These are phyloP conservation scores for Heritiera fomes DNA, from an alignment of 345 rosid species.

Conservation along the genomic window DNA sequence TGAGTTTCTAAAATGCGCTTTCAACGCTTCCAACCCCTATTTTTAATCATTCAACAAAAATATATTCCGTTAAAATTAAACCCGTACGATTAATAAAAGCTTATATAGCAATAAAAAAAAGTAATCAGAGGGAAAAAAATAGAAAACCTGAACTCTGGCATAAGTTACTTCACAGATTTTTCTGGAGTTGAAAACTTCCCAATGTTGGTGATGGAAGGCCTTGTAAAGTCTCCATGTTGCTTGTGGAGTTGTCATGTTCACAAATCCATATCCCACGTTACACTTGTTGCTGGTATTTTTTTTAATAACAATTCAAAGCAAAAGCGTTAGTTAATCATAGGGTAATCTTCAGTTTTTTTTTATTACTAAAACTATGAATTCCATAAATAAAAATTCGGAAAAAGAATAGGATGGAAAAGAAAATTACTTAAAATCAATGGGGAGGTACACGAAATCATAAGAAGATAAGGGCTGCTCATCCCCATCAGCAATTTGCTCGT, in stretches of 20 bases:
- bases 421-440: slow-evolving; percentile 86
- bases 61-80: background rate
- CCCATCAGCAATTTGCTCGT: slow-evolving; percentile 58
- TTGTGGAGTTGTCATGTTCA: slow-evolving; percentile 88
- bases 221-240: slow-evolving; percentile 79
- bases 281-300: slow-evolving; percentile 68
- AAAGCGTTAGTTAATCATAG: background rate
- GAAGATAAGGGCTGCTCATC: slow-evolving; percentile 64
- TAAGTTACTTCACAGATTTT: slow-evolving; percentile 91
- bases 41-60: background rate
- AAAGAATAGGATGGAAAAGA: background rate
- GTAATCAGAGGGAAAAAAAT: background rate
- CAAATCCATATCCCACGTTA: slow-evolving; percentile 97
- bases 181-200: slow-evolving; percentile 77
- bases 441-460: slow-evolving; percentile 90
- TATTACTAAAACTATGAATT: background rate
- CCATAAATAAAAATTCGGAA: background rate
- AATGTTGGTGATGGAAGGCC: slow-evolving; percentile 71
- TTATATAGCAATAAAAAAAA: slow-evolving; percentile 31
- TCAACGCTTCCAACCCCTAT: slow-evolving; percentile 83
- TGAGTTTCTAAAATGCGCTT: slow-evolving; percentile 82
- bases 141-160: slow-evolving; percentile 79
- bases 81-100: background rate
- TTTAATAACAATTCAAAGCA: background rate
- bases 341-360: background rate